Evolutionary conservation across 2,329 filamentous ascomycete species (phyloP).

Genomic region (Monosporascus sp.): DNA sequence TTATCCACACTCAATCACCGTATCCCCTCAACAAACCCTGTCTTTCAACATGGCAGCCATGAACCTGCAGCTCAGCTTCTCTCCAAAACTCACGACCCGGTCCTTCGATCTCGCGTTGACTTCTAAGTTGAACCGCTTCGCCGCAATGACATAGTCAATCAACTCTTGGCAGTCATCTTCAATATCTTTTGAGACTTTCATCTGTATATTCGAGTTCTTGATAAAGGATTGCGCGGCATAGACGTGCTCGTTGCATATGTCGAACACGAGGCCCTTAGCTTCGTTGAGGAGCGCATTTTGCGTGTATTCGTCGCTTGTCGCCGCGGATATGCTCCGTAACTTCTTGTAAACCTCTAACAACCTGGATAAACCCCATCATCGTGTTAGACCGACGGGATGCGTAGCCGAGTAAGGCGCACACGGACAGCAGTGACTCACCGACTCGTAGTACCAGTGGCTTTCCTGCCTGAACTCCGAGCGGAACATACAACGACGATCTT

Average conservation of each 20-base stretch:
- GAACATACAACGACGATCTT: slow-evolving; percentile 93
- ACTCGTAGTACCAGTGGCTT: slow-evolving; percentile 92
- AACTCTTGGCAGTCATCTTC: slow-evolving; percentile 76
- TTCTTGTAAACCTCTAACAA: slow-evolving; percentile 57
- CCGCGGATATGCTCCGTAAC: slow-evolving; percentile 48
- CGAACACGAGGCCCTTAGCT: slow-evolving; percentile 71
- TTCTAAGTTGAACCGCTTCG: slow-evolving; percentile 64
- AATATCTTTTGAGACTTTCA: slow-evolving; percentile 60
- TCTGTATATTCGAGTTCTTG: slow-evolving; percentile 49
- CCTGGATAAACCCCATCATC: slow-evolving; percentile 27
- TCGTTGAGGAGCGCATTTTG: slow-evolving; percentile 53
- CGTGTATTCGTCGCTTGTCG: slow-evolving; percentile 46
- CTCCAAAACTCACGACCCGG: slow-evolving; percentile 88
- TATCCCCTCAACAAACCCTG: slow-evolving; percentile 38
- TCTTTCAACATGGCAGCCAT: slow-evolving; percentile 83
- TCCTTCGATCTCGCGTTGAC: slow-evolving; percentile 77
- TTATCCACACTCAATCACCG: slow-evolving; percentile 20
- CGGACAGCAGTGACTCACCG: slow-evolving; percentile 56
- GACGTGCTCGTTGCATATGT: slow-evolving; percentile 79
- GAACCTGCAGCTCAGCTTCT: slow-evolving; percentile 91
- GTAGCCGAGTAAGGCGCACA: not conserved
- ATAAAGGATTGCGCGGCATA: slow-evolving; percentile 63
- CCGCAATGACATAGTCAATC: slow-evolving; percentile 64
- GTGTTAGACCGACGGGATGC: slow-evolving; percentile 4
- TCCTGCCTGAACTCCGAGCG: slow-evolving; percentile 88